Evolutionary conservation across 2,329 filamentous ascomycete genomes (phyloP).

Genomic region (Aspergillus oerlinghausenensis): DNA sequence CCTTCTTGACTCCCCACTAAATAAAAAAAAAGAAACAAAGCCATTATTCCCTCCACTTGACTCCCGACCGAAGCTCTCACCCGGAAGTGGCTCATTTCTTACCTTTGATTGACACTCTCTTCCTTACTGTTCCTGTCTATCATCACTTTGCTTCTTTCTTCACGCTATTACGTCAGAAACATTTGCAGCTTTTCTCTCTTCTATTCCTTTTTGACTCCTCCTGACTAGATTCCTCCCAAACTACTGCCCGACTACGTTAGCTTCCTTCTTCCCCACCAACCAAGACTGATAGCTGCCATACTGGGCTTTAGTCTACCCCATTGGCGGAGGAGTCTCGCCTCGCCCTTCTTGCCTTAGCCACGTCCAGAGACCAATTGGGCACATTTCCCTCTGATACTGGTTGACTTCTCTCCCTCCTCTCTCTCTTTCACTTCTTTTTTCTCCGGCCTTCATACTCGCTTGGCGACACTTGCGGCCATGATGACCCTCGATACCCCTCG

Average conservation of each 20-base stretch:
- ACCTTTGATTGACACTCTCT: background rate
- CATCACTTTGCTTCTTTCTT: slow-evolving; percentile 3
- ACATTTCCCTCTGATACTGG: background rate
- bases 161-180: background rate
- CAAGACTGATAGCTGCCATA: background rate
- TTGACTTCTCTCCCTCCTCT: slow-evolving; percentile 1
- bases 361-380: background rate
- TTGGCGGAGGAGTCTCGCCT: background rate
- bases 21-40: slow-evolving; percentile 8
- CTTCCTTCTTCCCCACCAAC: background rate
- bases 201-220: background rate
- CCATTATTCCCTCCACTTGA: slow-evolving; percentile 8
- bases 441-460: background rate
- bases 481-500: slow-evolving; percentile 35
- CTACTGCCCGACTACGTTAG: background rate
- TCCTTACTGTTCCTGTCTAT: slow-evolving; percentile 2
- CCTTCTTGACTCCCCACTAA: background rate
- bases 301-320: background rate
- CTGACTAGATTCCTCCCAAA: background rate
- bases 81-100: slow-evolving; percentile 5
- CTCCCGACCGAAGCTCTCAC: background rate
- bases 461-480: slow-evolving; percentile 7
- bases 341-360: background rate
- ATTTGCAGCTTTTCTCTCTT: background rate
- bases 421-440: slow-evolving; percentile 4